Base-by-base conservation (phyloP, 139 green algal genomes). In the Raphidocelis subcapitata region DNA sequence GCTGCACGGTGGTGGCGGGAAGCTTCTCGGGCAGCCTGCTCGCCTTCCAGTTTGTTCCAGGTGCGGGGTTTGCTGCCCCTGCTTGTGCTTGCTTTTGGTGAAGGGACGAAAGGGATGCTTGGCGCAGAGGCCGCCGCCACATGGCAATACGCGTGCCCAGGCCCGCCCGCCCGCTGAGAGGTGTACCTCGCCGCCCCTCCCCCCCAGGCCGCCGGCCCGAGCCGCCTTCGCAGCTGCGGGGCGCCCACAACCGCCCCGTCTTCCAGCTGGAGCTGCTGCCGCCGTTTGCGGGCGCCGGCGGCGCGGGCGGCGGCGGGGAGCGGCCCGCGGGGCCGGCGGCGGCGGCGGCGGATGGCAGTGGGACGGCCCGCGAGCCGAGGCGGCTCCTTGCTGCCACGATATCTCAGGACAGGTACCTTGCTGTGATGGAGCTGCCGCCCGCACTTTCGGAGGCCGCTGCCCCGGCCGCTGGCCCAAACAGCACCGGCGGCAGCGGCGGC, bases 261-360 rank as follows among this genome's bases (percentile, higher is more conserved):
- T 69, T 46, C 62, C 47, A 62, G 61, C 62, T 69, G 2, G 29
- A 21, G 31, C n/a, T 70, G 31, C 62, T 70, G 61, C 70, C 32
- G 56, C 69, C 62, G 26, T 36, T 55, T 35, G 32, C 49, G 44
- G 23, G 49, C 3, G 5, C 23, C 20, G 54, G 37, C 37, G 23
- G 63, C 41, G 41, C 8, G 8, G 41, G 8, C 8, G 41, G 36
- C 20, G 14, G 21, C 26, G 14, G 8, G 44, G 26, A 37, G 44
- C 44, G n/a, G 46, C 46, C 37, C 29, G 41, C 36, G 41, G 41
- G 41, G 8, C 41, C 41, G 41, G 8, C 41, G 41, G 41, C 41
- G 12, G 41, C 8, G 41, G 41, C 54, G 37, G n/a, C 54, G 64
- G n/a, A 2, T 23, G 31, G 55, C 24, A 31, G 5, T 62, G 55